These are phyloP conservation scores for Madurella fahalii DNA, from an alignment of 2,329 filamentous ascomycete species.

Conservation along the genomic window DNA sequence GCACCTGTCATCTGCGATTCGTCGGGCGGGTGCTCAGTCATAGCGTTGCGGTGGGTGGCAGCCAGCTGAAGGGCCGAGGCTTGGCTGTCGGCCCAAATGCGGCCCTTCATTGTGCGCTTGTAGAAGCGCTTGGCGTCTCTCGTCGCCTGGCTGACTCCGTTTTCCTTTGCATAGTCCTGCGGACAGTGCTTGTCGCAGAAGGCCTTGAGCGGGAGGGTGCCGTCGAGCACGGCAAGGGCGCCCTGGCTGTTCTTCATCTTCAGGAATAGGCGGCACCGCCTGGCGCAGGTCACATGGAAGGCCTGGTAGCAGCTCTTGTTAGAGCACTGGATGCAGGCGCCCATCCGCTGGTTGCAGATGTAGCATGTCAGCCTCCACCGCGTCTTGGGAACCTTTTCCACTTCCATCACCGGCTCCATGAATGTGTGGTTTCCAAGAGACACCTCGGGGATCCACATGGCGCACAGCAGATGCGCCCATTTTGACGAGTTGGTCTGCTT, in stretches of 20 bases:
- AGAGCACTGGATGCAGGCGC: slow-evolving; percentile 95
- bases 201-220: slow-evolving; percentile 81
- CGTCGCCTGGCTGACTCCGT: slow-evolving; percentile 75
- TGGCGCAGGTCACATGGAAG: slow-evolving; percentile 94
- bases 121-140: slow-evolving; percentile 85
- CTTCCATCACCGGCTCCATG: slow-evolving; percentile 97
- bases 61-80: slow-evolving; percentile 75
- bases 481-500: slow-evolving; percentile 96
- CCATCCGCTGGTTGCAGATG: slow-evolving; percentile 96
- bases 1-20: slow-evolving; percentile 80
- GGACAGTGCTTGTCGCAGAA: slow-evolving; percentile 96
- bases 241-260: slow-evolving; percentile 95
- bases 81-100: slow-evolving; percentile 89
- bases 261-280: slow-evolving; percentile 79
- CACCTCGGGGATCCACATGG: slow-evolving; percentile 98
- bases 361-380: slow-evolving; percentile 94
- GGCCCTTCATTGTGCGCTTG: slow-evolving; percentile 79
- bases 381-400: slow-evolving; percentile 93
- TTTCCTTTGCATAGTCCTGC: slow-evolving; percentile 79
- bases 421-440: slow-evolving; percentile 93
- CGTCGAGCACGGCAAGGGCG: slow-evolving; percentile 69
- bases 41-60: slow-evolving; percentile 61
- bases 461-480: slow-evolving; percentile 94
- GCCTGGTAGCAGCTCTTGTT: slow-evolving; percentile 97
- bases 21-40: slow-evolving; percentile 68